Evolutionary conservation across 495 filamentous ascomycete species (phyloP), one percentile per base, ranked within the genome.

Genomic region (Neurospora intermedia): DNA sequence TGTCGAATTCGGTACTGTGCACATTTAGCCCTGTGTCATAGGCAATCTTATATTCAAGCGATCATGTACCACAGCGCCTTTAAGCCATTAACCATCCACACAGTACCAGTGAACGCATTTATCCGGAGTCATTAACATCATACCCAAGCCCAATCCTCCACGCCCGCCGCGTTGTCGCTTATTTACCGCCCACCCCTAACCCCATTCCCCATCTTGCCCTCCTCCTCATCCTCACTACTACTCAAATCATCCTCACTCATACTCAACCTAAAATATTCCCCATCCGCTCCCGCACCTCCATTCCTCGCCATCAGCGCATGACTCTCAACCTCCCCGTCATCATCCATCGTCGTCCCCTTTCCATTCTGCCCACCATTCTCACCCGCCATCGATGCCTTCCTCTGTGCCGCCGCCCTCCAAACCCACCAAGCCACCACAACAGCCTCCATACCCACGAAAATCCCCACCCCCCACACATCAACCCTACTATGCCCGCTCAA

Each of bases 181-280:
- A 62, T 16, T 62, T 62, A 62, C 23, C 48, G 5, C 2, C 13
- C 40, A 43, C 69, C 1, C 13, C 20, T 8, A 27, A 15, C 18
- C 1, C 69, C 23, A 48, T 6, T 9, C 70, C 16, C 43, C 73
- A 11, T 69, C 66, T 18, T 35, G 69, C 43, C 43, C 15, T 69
- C 71, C 13, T 66, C 75, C 41, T 75, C 75, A 31, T 72, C 73
- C 35, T 73, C 75, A n/a, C 31, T 74, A 40, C 77, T 75, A 69
- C 69, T 70, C 72, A 62, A 31, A 62, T 77, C 78, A n/a, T 80
- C 78, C 43, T 78, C 78, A 43, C 78, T 80, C 76, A 76, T 75
- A 2, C 75, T 76, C 43, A 80, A 54, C 10, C 75, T 75, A 72
- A 80, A 80, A 62, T 77, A 77, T 6, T 77, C 77, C 38, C 72